Conservation (phyloP, 1,284 basidiomycete species). For the Malassezia slooffiae region DNA sequence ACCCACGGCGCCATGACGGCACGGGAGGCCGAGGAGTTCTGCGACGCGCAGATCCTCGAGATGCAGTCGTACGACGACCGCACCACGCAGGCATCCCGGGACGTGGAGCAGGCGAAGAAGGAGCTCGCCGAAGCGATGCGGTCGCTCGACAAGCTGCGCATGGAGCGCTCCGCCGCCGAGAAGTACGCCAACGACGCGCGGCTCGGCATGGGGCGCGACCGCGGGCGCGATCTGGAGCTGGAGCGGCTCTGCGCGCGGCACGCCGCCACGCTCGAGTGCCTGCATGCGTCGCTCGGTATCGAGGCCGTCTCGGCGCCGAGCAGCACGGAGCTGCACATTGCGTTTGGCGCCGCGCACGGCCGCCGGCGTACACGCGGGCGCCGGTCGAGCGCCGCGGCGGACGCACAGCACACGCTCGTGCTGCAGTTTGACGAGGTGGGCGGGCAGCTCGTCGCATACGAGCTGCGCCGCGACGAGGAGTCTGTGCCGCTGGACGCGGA, state of each 20-base stretch:
- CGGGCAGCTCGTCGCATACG: neutral
- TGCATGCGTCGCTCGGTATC: slow-evolving; percentile 10
- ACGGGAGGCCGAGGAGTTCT: slow-evolving; percentile 26
- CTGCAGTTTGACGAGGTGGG: slow-evolving; percentile 11
- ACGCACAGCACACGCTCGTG: slow-evolving; percentile 3
- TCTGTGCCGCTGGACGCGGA: too few species aligned
- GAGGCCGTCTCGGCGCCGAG: slow-evolving; percentile 1
- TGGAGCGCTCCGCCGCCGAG: slow-evolving; percentile 31
- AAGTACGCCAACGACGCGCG: slow-evolving; percentile 33
- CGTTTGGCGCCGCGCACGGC: neutral
- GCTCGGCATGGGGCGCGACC: slow-evolving; percentile 30
- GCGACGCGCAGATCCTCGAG: slow-evolving; percentile 28
- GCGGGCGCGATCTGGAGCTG: slow-evolving; percentile 30
- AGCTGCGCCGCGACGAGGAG: too few species aligned
- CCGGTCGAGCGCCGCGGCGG: neutral
- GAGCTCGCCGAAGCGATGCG: slow-evolving; percentile 25
- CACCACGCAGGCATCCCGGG: slow-evolving; percentile 21
- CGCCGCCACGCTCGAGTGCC: slow-evolving; percentile 2
- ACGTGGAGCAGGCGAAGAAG: slow-evolving; percentile 30
- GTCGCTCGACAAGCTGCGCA: slow-evolving; percentile 29
- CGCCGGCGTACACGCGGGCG: too few species aligned
- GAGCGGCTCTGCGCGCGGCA: slow-evolving; percentile 27
- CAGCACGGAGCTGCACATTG: slow-evolving; percentile 3
- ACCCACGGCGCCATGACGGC: slow-evolving; percentile 28
- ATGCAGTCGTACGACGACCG: slow-evolving; percentile 29